Base-by-base conservation (phyloP, 2,329 filamentous ascomycete species). In the Amauroascus verrucosus region DNA sequence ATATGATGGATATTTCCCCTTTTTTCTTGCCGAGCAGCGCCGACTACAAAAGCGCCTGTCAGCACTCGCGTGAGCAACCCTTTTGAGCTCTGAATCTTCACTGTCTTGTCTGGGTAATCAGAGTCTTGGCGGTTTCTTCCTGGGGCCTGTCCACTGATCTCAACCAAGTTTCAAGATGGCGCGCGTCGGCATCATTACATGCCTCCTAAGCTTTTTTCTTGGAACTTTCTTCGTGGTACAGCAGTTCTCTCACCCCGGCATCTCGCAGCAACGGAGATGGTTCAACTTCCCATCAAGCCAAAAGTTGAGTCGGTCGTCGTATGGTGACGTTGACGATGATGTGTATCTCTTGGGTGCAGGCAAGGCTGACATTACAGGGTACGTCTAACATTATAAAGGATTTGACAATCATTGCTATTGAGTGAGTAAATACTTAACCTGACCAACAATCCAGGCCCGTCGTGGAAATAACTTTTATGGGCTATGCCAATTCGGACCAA, bases 401-500 rank as follows among this genome's bases (percentile, higher is more conserved):
- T 24, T 26, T 24, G 52, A 53, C 41, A 49, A 46, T 43, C 24
- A 46, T 3, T 35, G 30, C n/a, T n/a, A 43, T 54, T 22, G 41
- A 13, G 16, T 2, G 28, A 30, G 13, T 43, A 32, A n/a, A 43
- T 26, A 35, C 37, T 50, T 28, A 50, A 32, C 45, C 4, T 16
- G 28, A 14, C 38, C 9, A 18, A 37, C 16, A 26, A 41, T 41
- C 11, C 57, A 81, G 86, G 1, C 88, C 89, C 0, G 88, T 94
- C 11, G 89, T 94, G 20, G 88, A 96, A 68, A 80, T 96, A 64
- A 89, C 88, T 62, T 79, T 96, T 65, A 93, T 91, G 77, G 90
- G 90, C 57, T 96, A 96, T 73, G 91, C 91, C 30, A 86, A 90
- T 67, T 75, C 84, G n/a, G 79, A 80, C 40, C 91, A 97, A 71